These are phyloP conservation scores for Claviceps paspali DNA, from an alignment of 2,329 filamentous ascomycete species.

Conservation along the genomic window DNA sequence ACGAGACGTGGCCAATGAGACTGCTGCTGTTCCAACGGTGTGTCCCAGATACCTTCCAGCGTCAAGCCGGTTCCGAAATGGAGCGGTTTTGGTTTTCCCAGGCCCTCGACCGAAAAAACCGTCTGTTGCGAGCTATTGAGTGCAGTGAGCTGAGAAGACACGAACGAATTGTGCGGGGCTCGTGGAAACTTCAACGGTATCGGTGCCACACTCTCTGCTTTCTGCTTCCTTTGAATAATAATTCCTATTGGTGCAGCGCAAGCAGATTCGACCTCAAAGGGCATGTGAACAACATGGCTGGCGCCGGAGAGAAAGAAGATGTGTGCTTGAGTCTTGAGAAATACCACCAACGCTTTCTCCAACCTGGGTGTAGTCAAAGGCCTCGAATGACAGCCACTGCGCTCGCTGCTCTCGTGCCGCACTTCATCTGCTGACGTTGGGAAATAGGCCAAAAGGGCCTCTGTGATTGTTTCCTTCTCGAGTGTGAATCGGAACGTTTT, in stretches of 20 bases:
- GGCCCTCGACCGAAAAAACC: slow-evolving; percentile 40
- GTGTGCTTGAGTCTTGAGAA: slow-evolving; percentile 84
- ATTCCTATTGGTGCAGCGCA: slow-evolving; percentile 72
- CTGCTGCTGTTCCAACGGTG: slow-evolving; percentile 34
- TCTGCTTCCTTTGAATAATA: slow-evolving; percentile 68
- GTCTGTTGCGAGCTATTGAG: slow-evolving; percentile 34
- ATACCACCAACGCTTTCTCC: slow-evolving; percentile 67
- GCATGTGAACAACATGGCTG: slow-evolving; percentile 79
- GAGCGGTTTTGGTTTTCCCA: slow-evolving; percentile 38
- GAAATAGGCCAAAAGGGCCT: slow-evolving; percentile 77
- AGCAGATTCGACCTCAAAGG: slow-evolving; percentile 82
- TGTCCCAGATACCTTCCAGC: slow-evolving; percentile 42
- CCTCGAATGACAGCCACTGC: slow-evolving; percentile 4
- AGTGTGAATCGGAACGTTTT: slow-evolving; percentile 75
- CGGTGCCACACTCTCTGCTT: slow-evolving; percentile 31
- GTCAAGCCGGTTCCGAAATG: slow-evolving; percentile 37
- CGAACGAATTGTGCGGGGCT: slow-evolving; percentile 71
- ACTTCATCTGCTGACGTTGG: slow-evolving; percentile 33
- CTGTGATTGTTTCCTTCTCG: slow-evolving; percentile 74
- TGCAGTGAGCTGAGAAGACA: slow-evolving; percentile 49
- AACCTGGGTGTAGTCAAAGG: slow-evolving; percentile 15
- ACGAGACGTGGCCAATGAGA: slow-evolving; percentile 62
- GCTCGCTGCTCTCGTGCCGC: background rate
- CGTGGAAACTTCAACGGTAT: slow-evolving; percentile 40
- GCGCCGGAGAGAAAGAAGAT: slow-evolving; percentile 82